phyloP scores from a whole-genome alignment of 2,329 filamentous ascomycete species.

The Dactylonectria macrodidyma region DNA sequence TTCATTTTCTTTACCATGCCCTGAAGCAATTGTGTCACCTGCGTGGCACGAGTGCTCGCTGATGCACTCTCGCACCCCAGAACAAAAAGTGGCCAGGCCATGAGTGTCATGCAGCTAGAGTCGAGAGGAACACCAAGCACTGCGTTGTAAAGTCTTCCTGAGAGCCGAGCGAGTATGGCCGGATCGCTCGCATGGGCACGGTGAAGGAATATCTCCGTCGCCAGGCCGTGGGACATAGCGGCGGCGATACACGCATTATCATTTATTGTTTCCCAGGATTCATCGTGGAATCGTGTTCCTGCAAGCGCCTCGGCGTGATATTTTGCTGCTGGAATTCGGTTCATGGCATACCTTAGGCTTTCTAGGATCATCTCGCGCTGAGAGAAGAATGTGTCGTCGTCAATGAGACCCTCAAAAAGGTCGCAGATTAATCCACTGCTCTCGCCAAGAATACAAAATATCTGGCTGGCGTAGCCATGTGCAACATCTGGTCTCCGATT shows the following conservation, averaged over 20 bases:
- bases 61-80: conserved; percentile 20
- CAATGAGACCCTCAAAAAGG: not conserved
- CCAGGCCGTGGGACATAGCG: not conserved
- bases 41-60: not conserved
- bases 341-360: not conserved
- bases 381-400: not conserved
- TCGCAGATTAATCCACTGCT: not conserved
- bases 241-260: not conserved
- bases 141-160: not conserved
- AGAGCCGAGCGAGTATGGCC: not conserved
- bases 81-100: conserved; percentile 29
- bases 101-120: conserved; percentile 22
- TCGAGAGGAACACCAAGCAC: not conserved
- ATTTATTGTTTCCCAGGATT: not conserved
- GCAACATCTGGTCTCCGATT: not conserved
- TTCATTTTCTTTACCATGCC: not conserved
- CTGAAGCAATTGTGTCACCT: not conserved
- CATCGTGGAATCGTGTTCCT: not conserved
- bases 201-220: not conserved
- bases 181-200: not conserved
- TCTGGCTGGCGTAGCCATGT: not conserved
- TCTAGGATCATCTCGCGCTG: not conserved
- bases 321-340: not conserved
- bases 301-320: not conserved
- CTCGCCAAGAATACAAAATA: not conserved